Evolutionary conservation across 1,284 basidiomycete genomes (phyloP), one percentile per base, ranked within the genome.

Genomic region (Sparassis latifolia): DNA sequence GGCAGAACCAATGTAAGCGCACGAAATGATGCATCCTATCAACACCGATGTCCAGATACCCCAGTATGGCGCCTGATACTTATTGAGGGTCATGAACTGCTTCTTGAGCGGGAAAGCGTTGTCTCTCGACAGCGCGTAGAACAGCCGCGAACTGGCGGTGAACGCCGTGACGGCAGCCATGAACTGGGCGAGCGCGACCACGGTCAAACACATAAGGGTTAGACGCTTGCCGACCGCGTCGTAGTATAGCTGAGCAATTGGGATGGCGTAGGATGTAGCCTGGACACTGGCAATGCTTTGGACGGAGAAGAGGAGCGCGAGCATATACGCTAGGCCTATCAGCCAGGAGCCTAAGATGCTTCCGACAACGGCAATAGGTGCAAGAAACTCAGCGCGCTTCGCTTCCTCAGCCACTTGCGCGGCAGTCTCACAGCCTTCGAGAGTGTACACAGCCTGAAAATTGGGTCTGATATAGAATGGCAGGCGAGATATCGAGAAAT

Each of bases 371-470:
- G 77, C 80, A 37, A 80, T 64, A 4, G 80, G 80, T 0, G 80
- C 78, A 28, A 82, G 75, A 45, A 78, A 54, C 51, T 79, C 77
- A 0, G 80, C 80, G 41, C 76, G 74, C 44, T 72, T 66, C 30
- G 79, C 79, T 63, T 82, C 79, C 62, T 82, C 80, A 3, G 80
- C 79, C 5, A 81, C 74, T 62, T 82, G 80, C 29, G 79, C 80
- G 37, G 79, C 79, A 4, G 80, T 82, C 61, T 81, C 80, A 60
- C 80, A 81, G 20, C 80, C 80, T 65, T 80, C 80, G 29, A 82
- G 70, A 1, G 80, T 80, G 58, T 82, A 82, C 4, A 82, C 79
- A 2, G 79, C 79, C 72, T 78, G 47, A 0, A n/a, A 68, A 76
- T 35, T 12, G 30, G 49, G 12, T 20, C 31, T 4, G 35, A 29